These are phyloP conservation scores for Cronartium quercuum DNA, from an alignment of 1,284 basidiomycete genomes.

Conservation along the genomic window DNA sequence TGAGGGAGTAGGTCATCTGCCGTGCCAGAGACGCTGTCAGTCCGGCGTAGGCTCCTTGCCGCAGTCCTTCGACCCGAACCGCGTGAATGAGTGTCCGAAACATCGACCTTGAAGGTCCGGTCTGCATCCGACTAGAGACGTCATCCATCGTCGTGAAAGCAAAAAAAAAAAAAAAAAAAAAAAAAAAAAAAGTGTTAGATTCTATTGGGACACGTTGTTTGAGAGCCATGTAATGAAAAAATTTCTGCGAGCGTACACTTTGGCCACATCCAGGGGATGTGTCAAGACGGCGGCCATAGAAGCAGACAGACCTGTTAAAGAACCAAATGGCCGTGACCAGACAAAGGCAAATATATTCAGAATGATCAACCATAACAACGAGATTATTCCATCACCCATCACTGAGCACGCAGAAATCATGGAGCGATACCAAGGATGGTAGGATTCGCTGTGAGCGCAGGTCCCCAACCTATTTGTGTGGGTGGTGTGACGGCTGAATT, in stretches of 20 bases:
- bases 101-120: conserved; percentile 35
- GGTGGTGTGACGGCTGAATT: no score
- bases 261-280: conserved; percentile 38
- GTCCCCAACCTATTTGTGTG: no score
- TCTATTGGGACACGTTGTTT: background rate
- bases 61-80: conserved; percentile 6
- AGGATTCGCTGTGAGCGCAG: no score
- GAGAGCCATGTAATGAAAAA: background rate
- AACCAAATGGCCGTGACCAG: background rate
- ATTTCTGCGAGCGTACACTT: conserved; percentile 7
- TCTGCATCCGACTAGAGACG: conserved; percentile 36
- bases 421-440: background rate
- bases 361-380: background rate
- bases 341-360: background rate
- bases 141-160: no score
- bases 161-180: background rate
- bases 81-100: conserved; percentile 11
- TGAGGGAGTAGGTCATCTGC: conserved; percentile 88
- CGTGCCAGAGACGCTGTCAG: conserved; percentile 81
- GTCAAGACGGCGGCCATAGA: conserved; percentile 31
- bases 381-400: background rate
- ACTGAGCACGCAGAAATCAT: background rate
- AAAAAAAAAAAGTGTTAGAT: background rate
- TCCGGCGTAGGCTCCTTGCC: conserved; percentile 73
- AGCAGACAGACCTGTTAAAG: conserved; percentile 20